A percentile compares a stretch with the other conserved stretches of the same genome.
Conservation (phyloP, 2,329 filamentous ascomycete species). For the Trichoderma guizhouense region DNA sequence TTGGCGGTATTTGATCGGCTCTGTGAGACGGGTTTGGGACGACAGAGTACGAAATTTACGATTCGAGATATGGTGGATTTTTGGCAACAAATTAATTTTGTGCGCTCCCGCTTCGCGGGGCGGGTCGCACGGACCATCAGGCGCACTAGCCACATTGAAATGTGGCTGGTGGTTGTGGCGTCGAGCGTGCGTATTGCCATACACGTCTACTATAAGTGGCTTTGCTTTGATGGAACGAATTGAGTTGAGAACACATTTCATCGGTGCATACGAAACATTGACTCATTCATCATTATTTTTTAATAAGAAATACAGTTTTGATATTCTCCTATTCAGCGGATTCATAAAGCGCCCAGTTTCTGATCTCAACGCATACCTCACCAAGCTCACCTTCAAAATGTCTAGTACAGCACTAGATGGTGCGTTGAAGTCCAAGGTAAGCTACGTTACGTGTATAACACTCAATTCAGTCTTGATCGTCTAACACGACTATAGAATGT, state of each 20-base stretch:
- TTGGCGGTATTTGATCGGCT: slow-evolving; percentile 55
- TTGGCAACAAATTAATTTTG: slow-evolving; percentile 27
- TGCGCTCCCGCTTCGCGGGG: slow-evolving; percentile 28
- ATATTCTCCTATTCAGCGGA: neutral
- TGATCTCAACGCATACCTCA: neutral
- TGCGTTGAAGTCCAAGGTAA: slow-evolving; percentile 66
- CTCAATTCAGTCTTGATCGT: neutral
- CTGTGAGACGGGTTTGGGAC: slow-evolving; percentile 23
- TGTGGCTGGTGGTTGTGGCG: slow-evolving; percentile 19
- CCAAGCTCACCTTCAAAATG: slow-evolving; percentile 45
- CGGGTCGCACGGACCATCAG: slow-evolving; percentile 23
- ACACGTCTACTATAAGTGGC: neutral
- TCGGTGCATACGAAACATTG: neutral
- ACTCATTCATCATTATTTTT: neutral
- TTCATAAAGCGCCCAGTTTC: neutral
- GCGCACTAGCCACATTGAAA: neutral
- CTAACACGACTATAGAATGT: neutral
- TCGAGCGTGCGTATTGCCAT: slow-evolving; percentile 3
- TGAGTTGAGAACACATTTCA: slow-evolving; percentile 14
- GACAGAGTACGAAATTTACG: slow-evolving; percentile 17
- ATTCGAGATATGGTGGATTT: slow-evolving; percentile 24
- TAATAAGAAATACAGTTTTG: no score
- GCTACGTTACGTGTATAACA: slow-evolving; percentile 20
- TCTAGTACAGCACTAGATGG: slow-evolving; percentile 64
- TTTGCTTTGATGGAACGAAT: neutral